Evolutionary conservation across 768 basidiomycete genomes (phyloP), one percentile per base, ranked within the genome.

Genomic region (Rhodotorula sphaerocarpa): DNA sequence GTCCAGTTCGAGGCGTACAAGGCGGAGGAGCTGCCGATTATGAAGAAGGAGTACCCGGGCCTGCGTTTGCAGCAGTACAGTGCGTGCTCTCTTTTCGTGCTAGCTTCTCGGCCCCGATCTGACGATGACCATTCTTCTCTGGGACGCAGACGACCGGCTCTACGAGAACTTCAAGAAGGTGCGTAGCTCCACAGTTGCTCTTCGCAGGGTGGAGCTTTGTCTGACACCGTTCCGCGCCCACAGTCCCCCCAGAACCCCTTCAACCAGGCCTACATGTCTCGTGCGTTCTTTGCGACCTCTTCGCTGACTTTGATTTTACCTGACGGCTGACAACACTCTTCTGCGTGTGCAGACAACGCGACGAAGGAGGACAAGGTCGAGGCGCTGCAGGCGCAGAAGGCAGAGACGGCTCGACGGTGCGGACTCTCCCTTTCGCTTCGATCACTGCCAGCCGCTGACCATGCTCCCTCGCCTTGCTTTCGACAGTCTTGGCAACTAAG

Each of bases 111-210:
- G n/a, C n/a, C n/a, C n/a, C 10, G 50, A n/a, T 23, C 25, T 43
- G 31, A 9, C 41, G 20, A 21, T 42, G 23, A 25, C 10, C 25
- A 9, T 44, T n/a, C n/a, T n/a, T n/a, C n/a, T n/a, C n/a, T n/a
- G n/a, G n/a, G n/a, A n/a, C n/a, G 52, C 33, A 50, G 54, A 64
- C 52, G 75, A 74, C 70, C 73, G 43, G 75, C 73, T 77, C 23
- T 78, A 71, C 73, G 76, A 77, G 66, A 69, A 72, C 57, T 78
- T 78, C 72, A 73, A 78, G 63, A 78, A 77, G 73, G 59, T 61
- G 42, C 74, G 27, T 72, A 71, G n/a, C 71, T 73, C 51, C 7
- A 25, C n/a, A 12, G 12, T 33, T 41, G 15, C 39, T 4, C 3
- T 18, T 20, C 27, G 15, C 57, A 33, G 6, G 33, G 21, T 42